Conservation (phyloP, 2,329 filamentous ascomycete species). For the Fusarium sororula region DNA sequence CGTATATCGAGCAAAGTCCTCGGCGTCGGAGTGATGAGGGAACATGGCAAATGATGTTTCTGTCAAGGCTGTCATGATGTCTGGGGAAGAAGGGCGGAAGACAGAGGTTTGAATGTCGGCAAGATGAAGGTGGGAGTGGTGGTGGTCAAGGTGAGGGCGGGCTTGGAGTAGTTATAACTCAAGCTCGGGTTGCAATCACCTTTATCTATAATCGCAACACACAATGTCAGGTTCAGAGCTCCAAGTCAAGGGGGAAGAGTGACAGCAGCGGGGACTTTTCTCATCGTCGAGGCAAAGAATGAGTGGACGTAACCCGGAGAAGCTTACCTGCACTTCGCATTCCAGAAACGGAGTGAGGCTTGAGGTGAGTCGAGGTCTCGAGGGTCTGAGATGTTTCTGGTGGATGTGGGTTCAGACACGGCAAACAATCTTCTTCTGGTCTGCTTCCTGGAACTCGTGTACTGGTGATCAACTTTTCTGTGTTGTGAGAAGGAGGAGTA, state of each 20-base stretch:
- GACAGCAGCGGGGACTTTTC: constrained; percentile 16
- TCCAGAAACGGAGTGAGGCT: constrained; percentile 38
- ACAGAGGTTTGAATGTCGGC: neutral
- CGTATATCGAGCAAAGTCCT: constrained; percentile 58
- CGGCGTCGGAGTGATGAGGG: constrained; percentile 43
- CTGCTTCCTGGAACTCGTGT: constrained; percentile 8
- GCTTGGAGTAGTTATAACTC: constrained; percentile 30
- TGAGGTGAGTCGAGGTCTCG: constrained; percentile 29
- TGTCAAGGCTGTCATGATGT: constrained; percentile 45
- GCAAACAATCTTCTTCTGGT: constrained; percentile 16
- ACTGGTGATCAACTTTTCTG: neutral
- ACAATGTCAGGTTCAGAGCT: constrained; percentile 28
- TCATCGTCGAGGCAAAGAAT: constrained; percentile 11
- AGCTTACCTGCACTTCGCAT: constrained; percentile 44
- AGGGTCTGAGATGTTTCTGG: constrained; percentile 34
- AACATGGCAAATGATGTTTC: constrained; percentile 44
- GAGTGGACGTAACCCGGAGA: constrained; percentile 15
- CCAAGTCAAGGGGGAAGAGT: neutral
- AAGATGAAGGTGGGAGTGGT: constrained; percentile 5
- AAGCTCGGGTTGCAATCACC: constrained; percentile 39
- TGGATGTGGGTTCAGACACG: constrained; percentile 10
- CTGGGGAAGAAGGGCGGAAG: constrained; percentile 6
- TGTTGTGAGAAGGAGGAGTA: neutral
- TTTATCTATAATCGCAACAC: constrained; percentile 34
- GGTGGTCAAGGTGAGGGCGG: constrained; percentile 20